Conservation (phyloP, 495 filamentous ascomycete species). For the Neurospora africana region DNA sequence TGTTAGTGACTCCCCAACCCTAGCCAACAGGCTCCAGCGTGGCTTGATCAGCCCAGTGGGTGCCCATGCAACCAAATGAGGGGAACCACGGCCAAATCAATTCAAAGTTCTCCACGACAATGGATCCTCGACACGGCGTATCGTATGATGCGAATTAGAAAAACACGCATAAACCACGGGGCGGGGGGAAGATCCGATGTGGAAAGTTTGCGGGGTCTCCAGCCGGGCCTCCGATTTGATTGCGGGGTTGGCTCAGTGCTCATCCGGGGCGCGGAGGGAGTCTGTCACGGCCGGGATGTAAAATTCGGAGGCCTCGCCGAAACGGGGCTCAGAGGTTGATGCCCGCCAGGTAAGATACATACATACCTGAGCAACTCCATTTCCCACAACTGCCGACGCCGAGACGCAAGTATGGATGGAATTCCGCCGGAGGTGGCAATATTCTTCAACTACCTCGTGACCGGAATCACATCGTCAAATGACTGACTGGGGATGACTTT, state of each 20-base stretch:
- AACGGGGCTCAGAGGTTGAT: not conserved
- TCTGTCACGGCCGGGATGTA: not conserved
- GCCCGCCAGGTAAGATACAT: not conserved
- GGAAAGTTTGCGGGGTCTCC: not conserved
- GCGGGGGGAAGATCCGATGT: not conserved
- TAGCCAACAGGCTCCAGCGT: not conserved
- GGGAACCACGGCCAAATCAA: not conserved
- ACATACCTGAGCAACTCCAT: not conserved
- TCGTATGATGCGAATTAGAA: not conserved
- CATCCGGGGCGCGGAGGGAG: not conserved
- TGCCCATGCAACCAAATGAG: not conserved
- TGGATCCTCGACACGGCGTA: not conserved
- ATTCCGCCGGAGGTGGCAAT: not conserved
- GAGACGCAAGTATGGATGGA: not conserved
- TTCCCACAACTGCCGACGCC: not conserved
- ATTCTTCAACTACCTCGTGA: not conserved
- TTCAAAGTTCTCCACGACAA: not conserved
- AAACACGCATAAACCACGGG: not conserved
- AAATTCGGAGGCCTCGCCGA: not conserved
- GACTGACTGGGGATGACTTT: not conserved
- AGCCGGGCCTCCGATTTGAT: not conserved
- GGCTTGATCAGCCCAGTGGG: not conserved
- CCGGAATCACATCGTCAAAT: not conserved
- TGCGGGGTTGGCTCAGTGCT: not conserved
- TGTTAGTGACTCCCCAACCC: not conserved